Evolutionary conservation across 306 rosid genomes (phyloP).

Genomic region (Acacia crassicarpa): DNA sequence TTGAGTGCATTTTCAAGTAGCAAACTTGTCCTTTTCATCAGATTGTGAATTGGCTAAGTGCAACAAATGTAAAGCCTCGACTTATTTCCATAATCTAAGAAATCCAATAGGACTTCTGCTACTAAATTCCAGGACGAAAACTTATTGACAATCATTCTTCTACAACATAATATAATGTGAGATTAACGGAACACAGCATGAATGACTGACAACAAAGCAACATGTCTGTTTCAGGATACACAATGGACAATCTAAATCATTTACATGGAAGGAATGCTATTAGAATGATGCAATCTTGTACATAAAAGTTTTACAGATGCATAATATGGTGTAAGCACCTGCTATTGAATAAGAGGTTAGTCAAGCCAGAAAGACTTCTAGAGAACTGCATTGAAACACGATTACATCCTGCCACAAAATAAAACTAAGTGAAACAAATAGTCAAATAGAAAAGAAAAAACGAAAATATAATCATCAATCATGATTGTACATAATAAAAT

Average conservation of each 20-base stretch:
- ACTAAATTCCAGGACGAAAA: neutral
- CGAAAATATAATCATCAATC: neutral
- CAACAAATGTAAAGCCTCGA: neutral
- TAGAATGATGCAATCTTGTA: neutral
- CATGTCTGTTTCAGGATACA: neutral
- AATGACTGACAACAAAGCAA: neutral
- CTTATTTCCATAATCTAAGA: neutral
- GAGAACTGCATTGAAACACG: constrained; percentile 75
- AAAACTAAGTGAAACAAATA: neutral
- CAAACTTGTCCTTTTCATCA: neutral
- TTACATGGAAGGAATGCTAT: neutral
- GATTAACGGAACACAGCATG: neutral
- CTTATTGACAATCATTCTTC: neutral
- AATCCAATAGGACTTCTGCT: constrained; percentile 13
- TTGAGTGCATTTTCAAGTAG: neutral
- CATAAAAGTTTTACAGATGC: neutral
- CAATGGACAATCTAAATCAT: neutral
- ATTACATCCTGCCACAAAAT: constrained; percentile 48
- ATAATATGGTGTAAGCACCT: constrained; percentile 45
- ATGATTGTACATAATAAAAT: neutral
- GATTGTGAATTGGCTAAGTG: neutral
- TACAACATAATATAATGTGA: neutral
- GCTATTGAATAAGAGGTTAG: constrained; percentile 70
- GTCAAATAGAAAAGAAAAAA: neutral
- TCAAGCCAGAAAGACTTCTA: constrained; percentile 68